phyloP scores from a whole-genome alignment of 2,329 filamentous ascomycete genomes.

The Thelonectria rubi region DNA sequence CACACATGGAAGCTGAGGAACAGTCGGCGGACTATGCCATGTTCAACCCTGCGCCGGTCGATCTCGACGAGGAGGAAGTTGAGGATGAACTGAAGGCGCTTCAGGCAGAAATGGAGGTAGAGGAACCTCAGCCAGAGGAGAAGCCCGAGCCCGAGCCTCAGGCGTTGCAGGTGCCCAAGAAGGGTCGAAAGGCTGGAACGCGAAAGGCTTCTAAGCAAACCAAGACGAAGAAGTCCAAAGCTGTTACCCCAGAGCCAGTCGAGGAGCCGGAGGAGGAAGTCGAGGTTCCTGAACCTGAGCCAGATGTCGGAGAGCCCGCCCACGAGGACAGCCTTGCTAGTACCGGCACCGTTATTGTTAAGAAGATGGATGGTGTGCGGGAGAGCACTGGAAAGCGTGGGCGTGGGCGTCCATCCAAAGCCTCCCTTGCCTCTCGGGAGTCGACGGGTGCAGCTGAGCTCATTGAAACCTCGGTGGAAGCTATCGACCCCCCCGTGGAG shows the following conservation, averaged over 20 bases:
- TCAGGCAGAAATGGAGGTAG: constrained; percentile 58
- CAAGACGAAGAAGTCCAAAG: constrained; percentile 56
- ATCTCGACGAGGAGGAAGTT: constrained; percentile 58
- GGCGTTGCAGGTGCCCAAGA: constrained; percentile 60
- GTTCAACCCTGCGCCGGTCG: constrained; percentile 59
- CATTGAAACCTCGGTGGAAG: constrained; percentile 31
- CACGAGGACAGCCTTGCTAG: constrained; percentile 53
- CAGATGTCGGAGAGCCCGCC: constrained; percentile 26
- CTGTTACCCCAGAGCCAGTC: constrained; percentile 41
- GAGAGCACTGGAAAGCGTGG: constrained; percentile 37
- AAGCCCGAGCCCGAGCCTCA: constrained; percentile 35
- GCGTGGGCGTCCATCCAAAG: constrained; percentile 44
- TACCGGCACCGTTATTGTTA: constrained; percentile 52
- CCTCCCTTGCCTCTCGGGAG: constrained; percentile 42
- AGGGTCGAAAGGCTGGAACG: constrained; percentile 61
- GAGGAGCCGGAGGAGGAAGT: constrained; percentile 37
- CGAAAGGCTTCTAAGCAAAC: constrained; percentile 63
- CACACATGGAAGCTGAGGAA: constrained; percentile 37
- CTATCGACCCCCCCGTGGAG: constrained; percentile 14
- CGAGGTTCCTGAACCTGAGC: constrained; percentile 22
- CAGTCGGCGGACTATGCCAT: constrained; percentile 57
- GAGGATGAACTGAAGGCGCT: constrained; percentile 62
- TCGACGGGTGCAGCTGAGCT: constrained; percentile 40
- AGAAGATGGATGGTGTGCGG: constrained; percentile 43
- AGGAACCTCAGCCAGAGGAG: constrained; percentile 37